phyloP scores from a whole-genome alignment of 1,139 yeast species.

The Blastobotrys apis region DNA sequence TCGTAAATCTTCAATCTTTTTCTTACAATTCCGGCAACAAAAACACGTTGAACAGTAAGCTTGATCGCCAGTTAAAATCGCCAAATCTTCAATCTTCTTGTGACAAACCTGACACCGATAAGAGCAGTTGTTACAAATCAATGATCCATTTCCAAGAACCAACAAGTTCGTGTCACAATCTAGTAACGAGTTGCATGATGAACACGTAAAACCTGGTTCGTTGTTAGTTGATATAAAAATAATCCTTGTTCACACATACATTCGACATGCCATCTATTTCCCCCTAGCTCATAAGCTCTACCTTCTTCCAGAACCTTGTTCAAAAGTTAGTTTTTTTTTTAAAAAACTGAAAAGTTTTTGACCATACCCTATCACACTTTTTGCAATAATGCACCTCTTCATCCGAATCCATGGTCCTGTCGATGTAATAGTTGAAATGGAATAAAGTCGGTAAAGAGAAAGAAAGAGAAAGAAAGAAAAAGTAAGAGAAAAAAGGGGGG shows the following conservation, averaged over 20 bases:
- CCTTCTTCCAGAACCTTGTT: conserved; percentile 38
- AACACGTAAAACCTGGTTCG: conserved; percentile 59
- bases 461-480: no score
- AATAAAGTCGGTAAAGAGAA: not conserved
- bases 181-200: conserved; percentile 69
- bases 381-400: conserved; percentile 36
- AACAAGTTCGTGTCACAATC: conserved; percentile 88
- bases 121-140: conserved; percentile 87
- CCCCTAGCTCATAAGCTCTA: conserved; percentile 53
- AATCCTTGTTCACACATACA: conserved; percentile 56
- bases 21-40: conserved; percentile 84
- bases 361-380: conserved; percentile 33
- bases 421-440: not conserved
- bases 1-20: conserved; percentile 79
- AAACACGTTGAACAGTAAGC: conserved; percentile 93
- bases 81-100: conserved; percentile 88
- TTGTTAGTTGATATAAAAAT: conserved; percentile 39
- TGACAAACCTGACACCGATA: conserved; percentile 85
- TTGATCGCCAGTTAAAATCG: conserved; percentile 90
- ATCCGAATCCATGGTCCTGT: conserved; percentile 20
- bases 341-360: not conserved
- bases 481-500: no score
- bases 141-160: conserved; percentile 86
- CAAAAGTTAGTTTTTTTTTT: not conserved
- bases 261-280: conserved; percentile 91